Base-by-base conservation (phyloP, 139 green algal genomes). In the Picocystis salinarum region DNA sequence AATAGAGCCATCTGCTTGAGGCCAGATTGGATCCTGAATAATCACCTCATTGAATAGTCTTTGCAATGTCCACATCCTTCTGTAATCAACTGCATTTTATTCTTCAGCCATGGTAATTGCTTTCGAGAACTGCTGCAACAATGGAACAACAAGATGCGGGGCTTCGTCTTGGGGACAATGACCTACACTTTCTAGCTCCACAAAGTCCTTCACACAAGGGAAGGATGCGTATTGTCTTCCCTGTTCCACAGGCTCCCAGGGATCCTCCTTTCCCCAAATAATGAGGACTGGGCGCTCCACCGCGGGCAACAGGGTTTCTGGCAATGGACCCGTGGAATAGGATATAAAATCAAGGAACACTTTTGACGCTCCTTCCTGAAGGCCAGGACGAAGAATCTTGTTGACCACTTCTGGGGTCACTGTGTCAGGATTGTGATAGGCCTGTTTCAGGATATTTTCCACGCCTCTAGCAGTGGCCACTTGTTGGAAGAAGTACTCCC, bases 331-430 rank as follows among this genome's bases (percentile, higher is more conserved):
- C 1, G 50, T 54, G 11, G 52, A 78, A 59, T 96, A 95, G 42
- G 49, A 80, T 42, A 98, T 93, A 50, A 98, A 98, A 62, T 96
- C 87, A 4, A 98, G 76, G 54, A 98, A 98, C 15, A 98, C 87
- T 25, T 77, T 53, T 13, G 75, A 76, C 1, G 87, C 88, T 4
- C 80, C 82, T 11, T 72, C 71, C 53, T 70, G 48, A 18, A 93
- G 52, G 2, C 82, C 87, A 0, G 87, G 87, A 34, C 64, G 59
- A 11, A 97, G 55, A n/a, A 98, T 92, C 39, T 39, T 46, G 19
- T 87, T 60, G 4, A 95, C 75, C 5, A 96, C 70, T 65, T 98
- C 87, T 33, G 92, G 73, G 2, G 73, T 91, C 2, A 98, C 87
- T 11, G 75, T 53, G 0, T 50, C 50, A 5, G 71, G 61, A 53